A percentile compares a stretch with the other conserved stretches of the same genome.
Evolutionary conservation across 176 grass and related monocot species (phyloP).

Genomic region (Oryza punctata): DNA sequence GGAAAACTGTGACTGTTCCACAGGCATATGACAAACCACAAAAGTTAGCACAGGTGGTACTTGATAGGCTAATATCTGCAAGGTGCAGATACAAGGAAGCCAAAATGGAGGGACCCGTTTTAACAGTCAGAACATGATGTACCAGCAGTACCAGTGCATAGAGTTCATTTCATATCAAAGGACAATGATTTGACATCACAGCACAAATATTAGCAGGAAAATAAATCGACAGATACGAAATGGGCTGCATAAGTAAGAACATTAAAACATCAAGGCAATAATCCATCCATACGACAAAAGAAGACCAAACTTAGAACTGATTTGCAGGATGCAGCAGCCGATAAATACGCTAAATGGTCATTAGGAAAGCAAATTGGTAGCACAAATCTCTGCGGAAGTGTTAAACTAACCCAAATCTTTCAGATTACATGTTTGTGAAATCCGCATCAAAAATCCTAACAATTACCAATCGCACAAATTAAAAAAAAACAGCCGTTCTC

Average conservation of each 20-base stretch:
- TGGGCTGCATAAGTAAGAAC: background rate
- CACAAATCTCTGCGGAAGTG: background rate
- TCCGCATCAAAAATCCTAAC: background rate
- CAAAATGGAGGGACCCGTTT: constrained; percentile 41
- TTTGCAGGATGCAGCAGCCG: background rate
- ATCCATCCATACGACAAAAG: constrained; percentile 28
- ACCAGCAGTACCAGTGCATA: background rate
- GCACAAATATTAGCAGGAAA: background rate
- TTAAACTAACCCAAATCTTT: background rate
- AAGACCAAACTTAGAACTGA: background rate
- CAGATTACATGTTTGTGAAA: background rate
- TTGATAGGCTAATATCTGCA: constrained; percentile 31
- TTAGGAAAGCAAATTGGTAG: background rate
- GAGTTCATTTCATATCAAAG: constrained; percentile 45
- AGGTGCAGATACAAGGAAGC: constrained; percentile 38
- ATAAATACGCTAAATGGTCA: background rate
- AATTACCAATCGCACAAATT: background rate
- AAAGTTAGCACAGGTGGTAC: constrained; percentile 25
- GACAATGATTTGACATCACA: constrained; percentile 48
- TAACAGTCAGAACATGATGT: constrained; percentile 36
- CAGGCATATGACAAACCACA: background rate
- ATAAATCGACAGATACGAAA: constrained; percentile 14
- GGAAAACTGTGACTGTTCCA: background rate
- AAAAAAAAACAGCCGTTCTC: background rate
- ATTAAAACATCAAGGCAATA: background rate